phyloP scores from a whole-genome alignment of 2,329 filamentous ascomycete species.

The Beauveria asiatica region DNA sequence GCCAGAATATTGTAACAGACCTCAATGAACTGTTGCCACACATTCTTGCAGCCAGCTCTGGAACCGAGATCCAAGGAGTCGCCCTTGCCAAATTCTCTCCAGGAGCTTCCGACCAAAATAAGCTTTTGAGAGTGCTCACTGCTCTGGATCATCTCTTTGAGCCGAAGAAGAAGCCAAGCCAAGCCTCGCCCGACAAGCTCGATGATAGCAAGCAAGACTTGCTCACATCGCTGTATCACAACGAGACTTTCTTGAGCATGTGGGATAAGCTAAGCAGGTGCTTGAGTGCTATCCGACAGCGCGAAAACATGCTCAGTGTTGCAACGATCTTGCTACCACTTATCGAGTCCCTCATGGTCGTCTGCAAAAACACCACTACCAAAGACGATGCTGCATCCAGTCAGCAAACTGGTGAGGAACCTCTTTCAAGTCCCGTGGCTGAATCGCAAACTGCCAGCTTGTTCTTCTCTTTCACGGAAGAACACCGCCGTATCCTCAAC shows the following conservation, averaged over 20 bases:
- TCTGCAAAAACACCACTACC: slow-evolving; percentile 93
- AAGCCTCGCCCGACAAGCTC: slow-evolving; percentile 41
- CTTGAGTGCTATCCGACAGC: slow-evolving; percentile 76
- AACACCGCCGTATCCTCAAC: slow-evolving; percentile 94
- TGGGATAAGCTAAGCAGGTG: slow-evolving; percentile 91
- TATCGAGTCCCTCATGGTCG: slow-evolving; percentile 96
- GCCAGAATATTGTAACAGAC: slow-evolving; percentile 75
- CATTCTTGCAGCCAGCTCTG: slow-evolving; percentile 76
- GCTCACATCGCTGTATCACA: slow-evolving; percentile 81
- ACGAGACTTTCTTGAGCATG: slow-evolving; percentile 77
- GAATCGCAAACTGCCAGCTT: slow-evolving; percentile 78
- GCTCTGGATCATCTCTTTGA: slow-evolving; percentile 95
- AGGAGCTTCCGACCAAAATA: slow-evolving; percentile 91
- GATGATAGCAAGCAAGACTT: slow-evolving; percentile 70
- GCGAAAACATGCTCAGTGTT: slow-evolving; percentile 93
- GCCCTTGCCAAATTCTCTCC: slow-evolving; percentile 94
- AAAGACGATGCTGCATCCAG: slow-evolving; percentile 53
- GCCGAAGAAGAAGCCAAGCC: slow-evolving; percentile 56
- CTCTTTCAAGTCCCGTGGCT: slow-evolving; percentile 64
- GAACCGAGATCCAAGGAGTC: slow-evolving; percentile 91
- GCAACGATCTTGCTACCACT: slow-evolving; percentile 90
- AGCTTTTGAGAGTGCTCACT: slow-evolving; percentile 82
- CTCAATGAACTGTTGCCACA: slow-evolving; percentile 78
- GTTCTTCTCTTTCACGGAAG: slow-evolving; percentile 96
- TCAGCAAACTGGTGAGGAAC: slow-evolving; percentile 54